phyloP scores from a whole-genome alignment of 768 basidiomycete genomes.

The Boletellus sp. region DNA sequence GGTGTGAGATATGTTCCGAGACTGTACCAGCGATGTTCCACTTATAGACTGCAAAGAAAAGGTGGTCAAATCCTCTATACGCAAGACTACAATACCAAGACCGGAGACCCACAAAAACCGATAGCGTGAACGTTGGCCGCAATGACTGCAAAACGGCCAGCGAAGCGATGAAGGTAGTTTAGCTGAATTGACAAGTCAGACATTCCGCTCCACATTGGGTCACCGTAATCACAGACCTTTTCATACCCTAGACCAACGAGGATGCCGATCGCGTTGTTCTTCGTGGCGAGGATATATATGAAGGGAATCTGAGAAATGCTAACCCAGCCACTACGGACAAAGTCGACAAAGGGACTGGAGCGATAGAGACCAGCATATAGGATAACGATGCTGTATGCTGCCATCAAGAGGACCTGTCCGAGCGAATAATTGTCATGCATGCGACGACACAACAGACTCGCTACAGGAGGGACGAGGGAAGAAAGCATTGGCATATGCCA shows the following conservation, averaged over 20 bases:
- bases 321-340: constrained; percentile 49
- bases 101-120: constrained; percentile 46
- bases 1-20: constrained; percentile 29
- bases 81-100: neutral
- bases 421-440: constrained; percentile 49
- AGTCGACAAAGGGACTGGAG: constrained; percentile 50
- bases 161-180: constrained; percentile 72
- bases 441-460: constrained; percentile 40
- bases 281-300: constrained; percentile 59
- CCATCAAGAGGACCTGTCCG: constrained; percentile 45
- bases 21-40: constrained; percentile 49
- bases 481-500: constrained; percentile 37
- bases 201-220: neutral
- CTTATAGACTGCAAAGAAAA: constrained; percentile 45
- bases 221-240: constrained; percentile 39
- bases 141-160: constrained; percentile 53
- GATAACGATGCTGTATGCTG: constrained; percentile 42
- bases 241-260: constrained; percentile 65
- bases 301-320: constrained; percentile 59
- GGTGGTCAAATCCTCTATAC: neutral
- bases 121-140: constrained; percentile 57
- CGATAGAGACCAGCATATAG: constrained; percentile 48
- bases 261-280: constrained; percentile 62
- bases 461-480: constrained; percentile 41
- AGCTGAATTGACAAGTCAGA: constrained; percentile 39